Conservation (phyloP, 805 yeast genomes). For the Candida vartiovaarae region DNA sequence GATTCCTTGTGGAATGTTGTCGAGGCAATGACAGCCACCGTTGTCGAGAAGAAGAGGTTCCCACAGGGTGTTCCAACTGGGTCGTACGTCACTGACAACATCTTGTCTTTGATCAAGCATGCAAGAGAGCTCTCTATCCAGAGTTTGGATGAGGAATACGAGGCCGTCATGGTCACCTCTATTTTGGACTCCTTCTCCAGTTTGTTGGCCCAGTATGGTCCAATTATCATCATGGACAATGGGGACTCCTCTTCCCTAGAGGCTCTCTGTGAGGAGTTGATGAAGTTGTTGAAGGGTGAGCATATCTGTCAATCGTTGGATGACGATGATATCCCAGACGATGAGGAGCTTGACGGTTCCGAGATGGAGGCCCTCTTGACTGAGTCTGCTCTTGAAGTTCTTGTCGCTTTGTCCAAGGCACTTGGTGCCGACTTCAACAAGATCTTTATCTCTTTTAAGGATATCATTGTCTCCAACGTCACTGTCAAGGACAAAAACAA, state of each 20-base stretch:
- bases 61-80: constrained; percentile 61
- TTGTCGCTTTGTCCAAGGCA: constrained; percentile 69
- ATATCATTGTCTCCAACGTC: constrained; percentile 48
- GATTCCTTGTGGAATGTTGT: constrained; percentile 77
- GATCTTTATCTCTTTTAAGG: constrained; percentile 67
- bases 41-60: constrained; percentile 40
- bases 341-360: constrained; percentile 49
- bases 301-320: constrained; percentile 81
- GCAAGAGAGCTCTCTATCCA: constrained; percentile 63
- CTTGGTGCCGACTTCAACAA: constrained; percentile 72
- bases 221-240: constrained; percentile 56
- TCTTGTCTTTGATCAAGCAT: constrained; percentile 51
- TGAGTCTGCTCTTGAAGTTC: constrained; percentile 81
- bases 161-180: constrained; percentile 71
- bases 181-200: constrained; percentile 70
- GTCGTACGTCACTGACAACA: constrained; percentile 51
- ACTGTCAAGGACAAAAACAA: constrained; percentile 60
- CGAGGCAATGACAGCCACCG: constrained; percentile 55
- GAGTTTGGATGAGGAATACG: constrained; percentile 72
- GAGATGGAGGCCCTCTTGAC: constrained; percentile 62
- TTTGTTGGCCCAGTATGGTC: constrained; percentile 63
- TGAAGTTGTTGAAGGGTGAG: constrained; percentile 69
- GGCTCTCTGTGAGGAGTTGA: constrained; percentile 59
- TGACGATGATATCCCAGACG: constrained; percentile 50
- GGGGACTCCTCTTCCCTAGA: constrained; percentile 56